phyloP scores from a whole-genome alignment of 148 eudicot species.

The Fagopyrum tataricum region DNA sequence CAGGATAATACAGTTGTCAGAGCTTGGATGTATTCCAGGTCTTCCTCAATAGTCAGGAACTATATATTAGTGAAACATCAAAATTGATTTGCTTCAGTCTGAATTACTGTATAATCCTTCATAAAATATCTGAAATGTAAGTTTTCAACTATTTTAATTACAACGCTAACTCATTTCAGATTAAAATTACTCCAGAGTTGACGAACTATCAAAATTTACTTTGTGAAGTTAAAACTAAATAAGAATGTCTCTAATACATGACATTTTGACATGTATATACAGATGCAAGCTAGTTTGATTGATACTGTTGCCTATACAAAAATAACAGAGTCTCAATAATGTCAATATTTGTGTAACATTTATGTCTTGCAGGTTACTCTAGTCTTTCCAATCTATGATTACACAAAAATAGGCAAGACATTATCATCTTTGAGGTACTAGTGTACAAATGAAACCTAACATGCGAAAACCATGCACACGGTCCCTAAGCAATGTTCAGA shows the following conservation, averaged over 20 bases:
- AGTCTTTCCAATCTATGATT: not conserved
- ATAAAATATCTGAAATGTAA: not conserved
- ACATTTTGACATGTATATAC: not conserved
- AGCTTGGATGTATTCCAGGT: constrained; percentile 12
- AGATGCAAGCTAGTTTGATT: not conserved
- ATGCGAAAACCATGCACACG: not conserved
- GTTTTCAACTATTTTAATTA: not conserved
- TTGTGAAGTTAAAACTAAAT: not conserved
- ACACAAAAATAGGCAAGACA: constrained; percentile 13
- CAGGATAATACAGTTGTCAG: not conserved
- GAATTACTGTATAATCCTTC: not conserved
- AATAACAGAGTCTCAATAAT: not conserved
- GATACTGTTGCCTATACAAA: not conserved
- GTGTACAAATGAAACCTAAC: not conserved
- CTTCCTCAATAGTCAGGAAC: not conserved
- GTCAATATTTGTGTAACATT: not conserved
- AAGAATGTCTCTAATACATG: not conserved
- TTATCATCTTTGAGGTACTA: not conserved
- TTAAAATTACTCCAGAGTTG: not conserved
- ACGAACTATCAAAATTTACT: not conserved
- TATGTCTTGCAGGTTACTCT: not conserved
- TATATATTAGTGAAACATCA: not conserved
- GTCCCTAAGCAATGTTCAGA: not conserved
- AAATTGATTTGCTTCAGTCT: not conserved
- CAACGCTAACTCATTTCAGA: not conserved